phyloP scores from a whole-genome alignment of 1,284 basidiomycete species.

The Violaceomyces palustris region DNA sequence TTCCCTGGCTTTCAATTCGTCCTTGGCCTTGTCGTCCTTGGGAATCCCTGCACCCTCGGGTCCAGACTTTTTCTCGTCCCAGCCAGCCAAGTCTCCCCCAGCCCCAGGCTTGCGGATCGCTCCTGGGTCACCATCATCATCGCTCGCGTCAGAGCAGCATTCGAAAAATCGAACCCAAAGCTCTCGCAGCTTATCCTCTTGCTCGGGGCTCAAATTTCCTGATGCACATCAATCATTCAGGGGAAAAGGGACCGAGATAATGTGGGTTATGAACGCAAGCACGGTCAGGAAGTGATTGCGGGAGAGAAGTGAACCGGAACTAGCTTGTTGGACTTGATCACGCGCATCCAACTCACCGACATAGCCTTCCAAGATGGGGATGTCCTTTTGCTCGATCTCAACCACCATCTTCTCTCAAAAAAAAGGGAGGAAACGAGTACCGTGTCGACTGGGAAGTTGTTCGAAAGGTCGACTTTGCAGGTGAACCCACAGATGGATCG shows the following conservation, averaged over 20 bases:
- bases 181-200: slow-evolving; percentile 46
- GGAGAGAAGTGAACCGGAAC: background rate
- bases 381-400: slow-evolving; percentile 28
- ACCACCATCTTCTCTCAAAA: slow-evolving; percentile 25
- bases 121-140: slow-evolving; percentile 11
- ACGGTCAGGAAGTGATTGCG: background rate
- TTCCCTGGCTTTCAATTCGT: slow-evolving; percentile 44
- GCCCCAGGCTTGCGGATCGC: slow-evolving; percentile 6
- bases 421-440: too few relatives aligned
- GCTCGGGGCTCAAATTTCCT: slow-evolving; percentile 50
- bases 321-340: background rate
- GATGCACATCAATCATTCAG: background rate
- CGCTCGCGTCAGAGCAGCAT: slow-evolving; percentile 23
- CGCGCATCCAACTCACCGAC: slow-evolving; percentile 36
- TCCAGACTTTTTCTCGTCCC: slow-evolving; percentile 27
- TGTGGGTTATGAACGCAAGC: background rate
- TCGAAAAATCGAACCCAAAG: slow-evolving; percentile 48
- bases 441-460: too few relatives aligned
- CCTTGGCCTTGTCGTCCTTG: slow-evolving; percentile 50
- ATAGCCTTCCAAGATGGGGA: slow-evolving; percentile 29
- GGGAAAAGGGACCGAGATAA: background rate
- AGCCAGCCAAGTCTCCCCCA: slow-evolving; percentile 14
- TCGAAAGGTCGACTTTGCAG: too few relatives aligned
- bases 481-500: too few relatives aligned
- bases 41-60: slow-evolving; percentile 40